Evolutionary conservation across 345 rosid species (phyloP).

Genomic region (Geranium brycei): DNA sequence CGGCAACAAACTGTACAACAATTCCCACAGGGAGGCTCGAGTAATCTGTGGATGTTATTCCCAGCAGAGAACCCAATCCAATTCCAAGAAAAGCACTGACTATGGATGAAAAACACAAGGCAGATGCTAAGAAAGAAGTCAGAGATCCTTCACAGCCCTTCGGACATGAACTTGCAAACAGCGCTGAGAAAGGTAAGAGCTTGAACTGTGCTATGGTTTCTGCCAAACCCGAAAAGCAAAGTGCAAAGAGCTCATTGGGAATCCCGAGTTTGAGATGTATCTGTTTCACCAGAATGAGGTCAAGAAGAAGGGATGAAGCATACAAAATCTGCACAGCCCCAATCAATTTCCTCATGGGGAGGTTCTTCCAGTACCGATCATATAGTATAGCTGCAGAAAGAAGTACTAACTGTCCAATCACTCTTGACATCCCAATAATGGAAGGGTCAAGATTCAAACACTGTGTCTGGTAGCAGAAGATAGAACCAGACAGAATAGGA

Average conservation of each 20-base stretch:
- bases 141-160: conserved; percentile 81
- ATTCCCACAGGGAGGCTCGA: conserved; percentile 47
- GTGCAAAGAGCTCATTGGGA: conserved; percentile 48
- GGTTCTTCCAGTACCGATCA: conserved; percentile 46
- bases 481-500: conserved; percentile 65
- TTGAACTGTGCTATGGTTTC: conserved; percentile 71
- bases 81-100: conserved; percentile 57
- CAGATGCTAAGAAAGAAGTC: conserved; percentile 70
- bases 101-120: conserved; percentile 64
- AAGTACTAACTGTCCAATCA: conserved; percentile 61
- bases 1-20: conserved; percentile 54
- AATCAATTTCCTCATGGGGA: conserved; percentile 59
- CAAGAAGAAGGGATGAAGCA: conserved; percentile 60
- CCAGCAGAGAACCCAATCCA: conserved; percentile 59
- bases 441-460: conserved; percentile 55
- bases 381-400: conserved; percentile 47
- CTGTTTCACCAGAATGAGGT: conserved; percentile 51
- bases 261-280: conserved; percentile 54
- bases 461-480: conserved; percentile 80
- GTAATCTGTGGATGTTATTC: conserved; percentile 50
- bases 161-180: conserved; percentile 61
- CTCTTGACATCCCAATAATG: conserved; percentile 70
- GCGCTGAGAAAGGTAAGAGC: conserved; percentile 60
- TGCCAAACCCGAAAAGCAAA: conserved; percentile 66
- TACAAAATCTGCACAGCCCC: conserved; percentile 42